Percentiles rank a stretch among this genome's conserved stretches.
These are phyloP conservation scores for Grosmannia serpens DNA, from an alignment of 2,329 filamentous ascomycete genomes.

Conservation along the genomic window DNA sequence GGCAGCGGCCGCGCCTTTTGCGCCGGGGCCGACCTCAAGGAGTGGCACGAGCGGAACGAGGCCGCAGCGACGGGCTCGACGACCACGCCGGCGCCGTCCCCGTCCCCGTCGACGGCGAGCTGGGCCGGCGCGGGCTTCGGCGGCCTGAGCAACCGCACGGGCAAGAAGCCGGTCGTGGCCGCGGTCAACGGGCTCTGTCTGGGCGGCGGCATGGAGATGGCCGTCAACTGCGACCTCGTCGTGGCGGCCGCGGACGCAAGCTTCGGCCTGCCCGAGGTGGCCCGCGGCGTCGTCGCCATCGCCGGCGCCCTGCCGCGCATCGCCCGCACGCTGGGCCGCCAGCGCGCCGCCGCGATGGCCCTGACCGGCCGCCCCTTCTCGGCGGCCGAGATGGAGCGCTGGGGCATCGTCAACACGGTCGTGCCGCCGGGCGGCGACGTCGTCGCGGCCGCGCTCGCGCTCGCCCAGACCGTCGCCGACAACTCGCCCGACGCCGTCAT, in stretches of 20 bases:
- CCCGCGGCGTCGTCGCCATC: constrained; percentile 57
- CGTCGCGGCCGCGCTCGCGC: constrained; percentile 45
- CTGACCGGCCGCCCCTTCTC: constrained; percentile 49
- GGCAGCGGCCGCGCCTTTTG: constrained; percentile 55
- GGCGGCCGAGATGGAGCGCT: constrained; percentile 47
- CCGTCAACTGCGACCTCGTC: constrained; percentile 61
- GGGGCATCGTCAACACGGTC: constrained; percentile 61
- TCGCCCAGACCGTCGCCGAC: constrained; percentile 49
- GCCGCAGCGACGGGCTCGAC: constrained; percentile 1
- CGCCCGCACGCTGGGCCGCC: constrained; percentile 52
- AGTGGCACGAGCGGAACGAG: constrained; percentile 37
- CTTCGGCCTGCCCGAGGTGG: constrained; percentile 63
- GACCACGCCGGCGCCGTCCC: not conserved
- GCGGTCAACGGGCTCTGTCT: constrained; percentile 67
- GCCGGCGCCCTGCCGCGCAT: constrained; percentile 61
- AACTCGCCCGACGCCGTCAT: constrained; percentile 69
- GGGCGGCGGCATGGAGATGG: constrained; percentile 69
- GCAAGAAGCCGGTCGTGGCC: constrained; percentile 64
- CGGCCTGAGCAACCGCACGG: constrained; percentile 51
- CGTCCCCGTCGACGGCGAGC: not conserved
- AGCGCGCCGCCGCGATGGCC: constrained; percentile 60
- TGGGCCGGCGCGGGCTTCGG: constrained; percentile 46
- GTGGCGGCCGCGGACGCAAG: constrained; percentile 45
- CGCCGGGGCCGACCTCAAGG: constrained; percentile 56
- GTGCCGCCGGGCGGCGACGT: constrained; percentile 34